Conservation (phyloP, 306 rosid genomes). For the Phaseolus lunatus region DNA sequence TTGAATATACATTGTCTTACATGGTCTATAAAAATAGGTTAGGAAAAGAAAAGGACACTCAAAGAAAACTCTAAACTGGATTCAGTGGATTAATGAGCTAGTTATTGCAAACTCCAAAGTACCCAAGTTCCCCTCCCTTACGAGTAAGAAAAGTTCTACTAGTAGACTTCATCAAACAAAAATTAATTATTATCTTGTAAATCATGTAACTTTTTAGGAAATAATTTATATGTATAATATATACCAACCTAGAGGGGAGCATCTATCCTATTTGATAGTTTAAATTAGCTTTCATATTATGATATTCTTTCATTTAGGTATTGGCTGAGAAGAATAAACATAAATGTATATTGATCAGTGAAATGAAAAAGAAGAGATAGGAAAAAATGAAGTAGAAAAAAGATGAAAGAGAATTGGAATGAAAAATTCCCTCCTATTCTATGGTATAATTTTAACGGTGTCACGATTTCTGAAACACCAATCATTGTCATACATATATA, state of each 20-base stretch:
- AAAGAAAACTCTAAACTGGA: neutral
- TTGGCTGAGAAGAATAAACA: neutral
- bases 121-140: no score
- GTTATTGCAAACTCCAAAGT: no score
- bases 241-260: no score
- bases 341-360: neutral
- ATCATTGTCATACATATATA: constrained; percentile 1
- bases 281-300: no score
- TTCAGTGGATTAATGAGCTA: no score
- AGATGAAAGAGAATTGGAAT: neutral
- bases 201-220: neutral
- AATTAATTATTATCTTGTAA: neutral
- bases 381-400: neutral
- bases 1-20: no score
- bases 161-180: no score
- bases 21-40: no score
- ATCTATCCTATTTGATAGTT: no score
- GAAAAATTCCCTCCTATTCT: neutral
- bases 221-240: no score
- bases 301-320: neutral
- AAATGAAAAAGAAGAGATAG: neutral
- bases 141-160: no score
- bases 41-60: neutral
- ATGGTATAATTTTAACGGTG: neutral
- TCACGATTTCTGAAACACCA: constrained; percentile 2